Evolutionary conservation across 495 filamentous ascomycete species (phyloP), one percentile per base, ranked within the genome.

Genomic region (Penicillium canariense): DNA sequence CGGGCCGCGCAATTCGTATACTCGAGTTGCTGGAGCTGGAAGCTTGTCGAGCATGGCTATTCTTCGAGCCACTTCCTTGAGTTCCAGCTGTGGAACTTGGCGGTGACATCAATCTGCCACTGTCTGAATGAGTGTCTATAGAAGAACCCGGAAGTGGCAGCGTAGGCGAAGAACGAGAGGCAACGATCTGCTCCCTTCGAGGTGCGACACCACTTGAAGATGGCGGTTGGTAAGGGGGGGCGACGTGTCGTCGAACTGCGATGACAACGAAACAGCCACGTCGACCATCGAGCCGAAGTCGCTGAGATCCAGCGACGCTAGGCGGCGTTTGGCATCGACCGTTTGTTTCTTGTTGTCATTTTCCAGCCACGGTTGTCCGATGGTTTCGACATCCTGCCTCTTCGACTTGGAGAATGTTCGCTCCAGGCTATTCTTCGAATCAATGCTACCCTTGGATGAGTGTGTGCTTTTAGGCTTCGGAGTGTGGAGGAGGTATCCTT

Each of bases 361-460:
- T 26, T 61, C 65, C 48, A 77, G 47, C 75, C 73, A 76, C 35
- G 71, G 71, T 52, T 65, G 71, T 18, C 73, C 74, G 47, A 73
- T 75, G 32, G 54, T 65, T 55, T 77, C 71, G 10, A 77, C 66
- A 44, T 76, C 73, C 27, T 55, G 55, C 52, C 59, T 68, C 46
- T 66, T 67, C 0, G 74, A 73, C 49, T 36, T 70, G 1, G 69
- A 71, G 31, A 61, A 54, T 30, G 40, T 46, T 6, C 56, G 45
- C 3, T 61, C 62, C 9, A 66, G 32, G 32, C 58, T 67, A 18
- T 59, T 55, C 27, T 58, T 63, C 12, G 62, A 55, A 30, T 39
- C 17, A 15, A 36, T 36, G 49, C 46, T 50, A 23, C 40, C 44
- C 17, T 57, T 65, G 15, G 56, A 31, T 28, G 32, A 52, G 17